These are phyloP conservation scores for Acacia confusa DNA, from an alignment of 306 rosid genomes.

Conservation along the genomic window DNA sequence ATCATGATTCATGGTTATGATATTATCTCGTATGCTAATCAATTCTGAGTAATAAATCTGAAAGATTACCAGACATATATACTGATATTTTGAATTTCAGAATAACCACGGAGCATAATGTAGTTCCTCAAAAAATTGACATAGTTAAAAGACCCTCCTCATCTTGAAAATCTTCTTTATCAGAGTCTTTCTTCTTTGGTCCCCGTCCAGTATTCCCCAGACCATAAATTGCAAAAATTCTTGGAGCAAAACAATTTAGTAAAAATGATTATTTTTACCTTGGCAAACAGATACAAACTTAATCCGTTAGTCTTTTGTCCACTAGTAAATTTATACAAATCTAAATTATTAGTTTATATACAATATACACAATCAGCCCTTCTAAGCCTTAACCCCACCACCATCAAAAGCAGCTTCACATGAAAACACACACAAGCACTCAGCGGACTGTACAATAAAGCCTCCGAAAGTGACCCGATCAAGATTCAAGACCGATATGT, in stretches of 20 bases:
- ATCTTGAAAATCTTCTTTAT: too few relatives aligned
- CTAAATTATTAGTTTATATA: conserved; percentile 30
- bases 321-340: not conserved
- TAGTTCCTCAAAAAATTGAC: too few relatives aligned
- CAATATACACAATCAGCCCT: conserved; percentile 17
- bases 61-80: too few relatives aligned
- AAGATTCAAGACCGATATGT: conserved; percentile 2
- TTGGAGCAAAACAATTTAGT: not conserved
- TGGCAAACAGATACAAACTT: not conserved
- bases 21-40: too few relatives aligned
- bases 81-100: too few relatives aligned
- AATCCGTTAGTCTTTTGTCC: not conserved
- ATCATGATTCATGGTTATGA: too few relatives aligned
- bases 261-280: not conserved
- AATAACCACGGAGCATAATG: too few relatives aligned
- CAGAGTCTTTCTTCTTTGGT: too few relatives aligned
- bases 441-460: conserved; percentile 50
- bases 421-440: conserved; percentile 35
- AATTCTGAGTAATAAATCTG: too few relatives aligned
- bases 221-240: not conserved
- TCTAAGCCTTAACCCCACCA: conserved; percentile 25
- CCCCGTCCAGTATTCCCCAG: too few relatives aligned
- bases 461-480: conserved; percentile 47
- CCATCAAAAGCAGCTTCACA: conserved; percentile 26
- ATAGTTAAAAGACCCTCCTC: not conserved